Evolutionary conservation across 441 rosid species (phyloP).

Genomic region (Codiaeum variegatum): DNA sequence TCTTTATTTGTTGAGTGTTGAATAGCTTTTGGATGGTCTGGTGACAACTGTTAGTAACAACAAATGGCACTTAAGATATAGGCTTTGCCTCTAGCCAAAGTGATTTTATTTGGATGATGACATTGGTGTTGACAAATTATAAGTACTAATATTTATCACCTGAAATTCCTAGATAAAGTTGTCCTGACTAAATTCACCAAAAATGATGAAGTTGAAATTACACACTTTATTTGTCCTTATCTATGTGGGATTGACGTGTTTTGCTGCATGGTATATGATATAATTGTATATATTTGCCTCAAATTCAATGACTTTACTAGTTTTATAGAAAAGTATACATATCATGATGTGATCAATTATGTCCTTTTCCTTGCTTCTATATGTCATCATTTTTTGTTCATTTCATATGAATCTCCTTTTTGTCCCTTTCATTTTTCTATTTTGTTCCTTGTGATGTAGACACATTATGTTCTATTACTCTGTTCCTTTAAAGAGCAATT

Average conservation of each 20-base stretch:
- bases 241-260: background rate
- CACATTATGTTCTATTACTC: constrained; percentile 86
- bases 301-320: background rate
- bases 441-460: constrained; percentile 40
- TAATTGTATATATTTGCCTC: background rate
- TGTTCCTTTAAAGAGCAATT: constrained; percentile 96
- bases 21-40: background rate
- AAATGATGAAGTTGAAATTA: constrained; percentile 11
- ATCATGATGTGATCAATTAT: constrained; percentile 9
- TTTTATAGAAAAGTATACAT: background rate
- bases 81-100: background rate
- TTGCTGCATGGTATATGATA: background rate
- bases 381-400: background rate
- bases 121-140: background rate
- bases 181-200: background rate
- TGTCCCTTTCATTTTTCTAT: background rate
- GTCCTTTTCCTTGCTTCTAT: constrained; percentile 16
- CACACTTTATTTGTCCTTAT: background rate
- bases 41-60: background rate
- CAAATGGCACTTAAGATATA: background rate
- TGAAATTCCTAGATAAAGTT: background rate
- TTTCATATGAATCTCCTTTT: constrained; percentile 16
- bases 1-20: background rate
- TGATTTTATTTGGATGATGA: background rate
- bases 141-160: background rate